phyloP scores from a whole-genome alignment of 2,329 filamentous ascomycete genomes.

The Metarhizium robertsii region DNA sequence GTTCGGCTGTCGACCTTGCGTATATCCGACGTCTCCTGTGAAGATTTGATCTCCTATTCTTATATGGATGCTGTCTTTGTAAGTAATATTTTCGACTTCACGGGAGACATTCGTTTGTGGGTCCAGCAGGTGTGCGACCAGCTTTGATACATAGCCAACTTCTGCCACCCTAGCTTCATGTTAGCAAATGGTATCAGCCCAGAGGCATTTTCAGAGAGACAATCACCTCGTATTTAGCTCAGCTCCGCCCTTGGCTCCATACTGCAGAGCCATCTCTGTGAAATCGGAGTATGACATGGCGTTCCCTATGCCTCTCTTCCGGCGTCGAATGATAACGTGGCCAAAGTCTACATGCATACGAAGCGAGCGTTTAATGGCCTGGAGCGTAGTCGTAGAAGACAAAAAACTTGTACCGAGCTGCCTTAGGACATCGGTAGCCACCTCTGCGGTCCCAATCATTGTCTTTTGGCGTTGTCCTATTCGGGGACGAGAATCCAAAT shows the following conservation, averaged over 20 bases:
- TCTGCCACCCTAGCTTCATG: conserved; percentile 5
- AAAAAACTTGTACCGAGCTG: background rate
- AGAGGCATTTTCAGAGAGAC: background rate
- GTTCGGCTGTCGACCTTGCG: conserved; percentile 6
- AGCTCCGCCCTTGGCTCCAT: conserved; percentile 20
- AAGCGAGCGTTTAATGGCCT: conserved; percentile 15
- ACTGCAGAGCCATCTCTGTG: conserved; percentile 14
- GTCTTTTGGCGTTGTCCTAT: conserved; percentile 1
- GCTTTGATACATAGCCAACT: background rate
- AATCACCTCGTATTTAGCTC: conserved; percentile 17
- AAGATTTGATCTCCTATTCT: conserved; percentile 11
- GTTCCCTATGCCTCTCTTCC: conserved; percentile 15
- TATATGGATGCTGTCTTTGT: conserved; percentile 12
- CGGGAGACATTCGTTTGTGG: conserved; percentile 8
- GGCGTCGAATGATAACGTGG: conserved; percentile 15
- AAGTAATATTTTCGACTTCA: conserved; percentile 6
- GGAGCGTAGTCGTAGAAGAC: conserved; percentile 15
- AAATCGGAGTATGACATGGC: conserved; percentile 17
- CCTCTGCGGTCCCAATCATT: background rate
- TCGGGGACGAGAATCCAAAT: conserved; percentile 15
- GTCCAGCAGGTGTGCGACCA: conserved; percentile 7
- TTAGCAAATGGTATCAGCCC: background rate
- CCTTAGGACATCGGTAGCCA: background rate
- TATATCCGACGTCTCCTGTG: conserved; percentile 10
- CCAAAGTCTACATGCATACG: conserved; percentile 25